Evolutionary conservation across 192 early-diverging fungal species (phyloP), one percentile per base, ranked within the genome.

Genomic region (Coemansia sp.): DNA sequence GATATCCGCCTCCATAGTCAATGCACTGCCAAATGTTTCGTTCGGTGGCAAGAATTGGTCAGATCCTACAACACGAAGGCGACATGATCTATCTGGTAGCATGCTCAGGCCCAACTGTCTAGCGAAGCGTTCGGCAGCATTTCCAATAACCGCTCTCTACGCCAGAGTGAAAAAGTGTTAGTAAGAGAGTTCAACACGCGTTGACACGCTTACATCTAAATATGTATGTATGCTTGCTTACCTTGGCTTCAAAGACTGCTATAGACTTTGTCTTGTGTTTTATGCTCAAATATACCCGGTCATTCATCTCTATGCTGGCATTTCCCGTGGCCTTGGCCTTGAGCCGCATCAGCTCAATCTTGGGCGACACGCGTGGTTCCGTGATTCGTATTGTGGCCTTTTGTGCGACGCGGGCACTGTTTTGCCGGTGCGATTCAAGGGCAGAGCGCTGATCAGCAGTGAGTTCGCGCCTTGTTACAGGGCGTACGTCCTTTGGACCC

Each of bases 341-440:
- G 60, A 83, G 76, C 6, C 72, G 72, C 76, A 78, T 83, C 33
- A 83, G 73, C 76, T 74, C 81, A 43, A 78, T 73, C 61, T 74
- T 72, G 15, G 80, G 75, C 20, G 76, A 78, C 12, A 61, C 4
- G 34, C 61, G 57, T 7, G 79, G 36, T 36, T 58, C 27, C 40
- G 50, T 67, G 10, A 40, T 34, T 20, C 53, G 52, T 27, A 33
- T 22, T 39, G 62, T 34, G 5, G 52, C 40, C 13, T 43, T 27
- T 46, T 52, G 27, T 12, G 58, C 29, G 16, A 41, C 6, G 12
- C 7, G 44, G 50, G 27, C 39, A 31, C 47, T 39, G 33, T 34
- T 41, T 29, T 68, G 67, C 40, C 40, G 72, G 22, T 75, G 34
- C 0, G 64, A 12, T 3, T 62, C 49, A 3, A 83, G 72, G 2